Evolutionary conservation across 2,329 filamentous ascomycete genomes (phyloP).

Genomic region (Paecilomyces sp.): DNA sequence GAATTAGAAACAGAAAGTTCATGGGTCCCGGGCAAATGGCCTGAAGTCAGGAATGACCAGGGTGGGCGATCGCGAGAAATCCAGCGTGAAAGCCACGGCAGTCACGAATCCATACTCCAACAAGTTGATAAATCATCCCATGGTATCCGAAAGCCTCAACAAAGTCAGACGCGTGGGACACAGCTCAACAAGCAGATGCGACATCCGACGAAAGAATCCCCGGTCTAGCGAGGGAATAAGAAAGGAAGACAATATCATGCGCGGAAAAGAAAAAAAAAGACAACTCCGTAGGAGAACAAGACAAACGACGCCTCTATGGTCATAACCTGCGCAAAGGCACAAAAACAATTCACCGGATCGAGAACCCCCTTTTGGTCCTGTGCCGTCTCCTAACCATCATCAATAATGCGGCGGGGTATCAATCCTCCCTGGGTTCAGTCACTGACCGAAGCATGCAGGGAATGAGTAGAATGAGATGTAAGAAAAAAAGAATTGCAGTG

Average conservation of each 20-base stretch:
- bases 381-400: not conserved
- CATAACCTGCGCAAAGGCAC: slow-evolving; percentile 13
- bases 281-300: slow-evolving; percentile 23
- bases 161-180: not conserved
- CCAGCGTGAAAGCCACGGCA: not conserved
- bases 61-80: not conserved
- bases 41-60: not conserved
- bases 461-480: slow-evolving; percentile 12
- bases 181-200: not conserved
- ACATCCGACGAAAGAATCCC: slow-evolving; percentile 3
- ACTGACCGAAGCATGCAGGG: slow-evolving; percentile 13
- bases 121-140: not conserved
- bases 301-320: slow-evolving; percentile 30
- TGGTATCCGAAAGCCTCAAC: not conserved
- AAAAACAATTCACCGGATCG: not conserved
- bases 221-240: slow-evolving; percentile 29
- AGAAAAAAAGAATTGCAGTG: slow-evolving; percentile 10
- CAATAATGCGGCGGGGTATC: slow-evolving; percentile 14
- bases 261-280: slow-evolving; percentile 12
- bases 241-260: slow-evolving; percentile 12
- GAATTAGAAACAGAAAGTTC: not conserved
- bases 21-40: not conserved
- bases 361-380: not conserved
- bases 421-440: slow-evolving; percentile 15
- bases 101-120: not conserved